These are phyloP conservation scores for Penicillium canariense DNA, from an alignment of 495 filamentous ascomycete species.

Conservation along the genomic window DNA sequence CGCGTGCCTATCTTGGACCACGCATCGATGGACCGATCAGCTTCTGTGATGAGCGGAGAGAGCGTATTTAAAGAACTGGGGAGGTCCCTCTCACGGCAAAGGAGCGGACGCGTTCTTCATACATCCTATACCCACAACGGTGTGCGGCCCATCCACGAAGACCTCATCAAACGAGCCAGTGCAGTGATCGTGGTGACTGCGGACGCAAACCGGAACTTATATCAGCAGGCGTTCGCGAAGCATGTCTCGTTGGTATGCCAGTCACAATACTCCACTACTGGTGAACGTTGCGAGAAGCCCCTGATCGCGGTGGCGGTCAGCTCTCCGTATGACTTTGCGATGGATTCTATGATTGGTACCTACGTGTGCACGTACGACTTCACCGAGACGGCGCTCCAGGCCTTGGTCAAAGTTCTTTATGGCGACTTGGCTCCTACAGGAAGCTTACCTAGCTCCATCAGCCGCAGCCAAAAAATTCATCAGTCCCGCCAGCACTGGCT, in stretches of 20 bases:
- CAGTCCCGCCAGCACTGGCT: constrained; percentile 87
- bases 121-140: constrained; percentile 91
- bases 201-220: constrained; percentile 85
- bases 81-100: constrained; percentile 72
- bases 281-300: constrained; percentile 59
- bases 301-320: constrained; percentile 85
- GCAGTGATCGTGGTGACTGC: constrained; percentile 86
- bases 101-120: constrained; percentile 79
- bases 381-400: constrained; percentile 82
- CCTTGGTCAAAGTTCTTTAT: constrained; percentile 76
- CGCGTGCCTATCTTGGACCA: constrained; percentile 52
- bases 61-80: constrained; percentile 84
- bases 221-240: constrained; percentile 88
- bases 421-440: constrained; percentile 73
- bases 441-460: constrained; percentile 73
- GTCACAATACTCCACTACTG: constrained; percentile 54
- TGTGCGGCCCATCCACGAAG: constrained; percentile 83
- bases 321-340: constrained; percentile 93
- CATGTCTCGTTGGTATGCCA: constrained; percentile 94
- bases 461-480: constrained; percentile 75
- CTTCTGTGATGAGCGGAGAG: constrained; percentile 81
- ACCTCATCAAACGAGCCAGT: constrained; percentile 79
- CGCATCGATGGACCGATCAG: constrained; percentile 54
- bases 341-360: constrained; percentile 79
- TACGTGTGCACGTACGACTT: constrained; percentile 95